phyloP scores from a whole-genome alignment of 768 basidiomycete genomes.

The Leccinum disarticulatum region DNA sequence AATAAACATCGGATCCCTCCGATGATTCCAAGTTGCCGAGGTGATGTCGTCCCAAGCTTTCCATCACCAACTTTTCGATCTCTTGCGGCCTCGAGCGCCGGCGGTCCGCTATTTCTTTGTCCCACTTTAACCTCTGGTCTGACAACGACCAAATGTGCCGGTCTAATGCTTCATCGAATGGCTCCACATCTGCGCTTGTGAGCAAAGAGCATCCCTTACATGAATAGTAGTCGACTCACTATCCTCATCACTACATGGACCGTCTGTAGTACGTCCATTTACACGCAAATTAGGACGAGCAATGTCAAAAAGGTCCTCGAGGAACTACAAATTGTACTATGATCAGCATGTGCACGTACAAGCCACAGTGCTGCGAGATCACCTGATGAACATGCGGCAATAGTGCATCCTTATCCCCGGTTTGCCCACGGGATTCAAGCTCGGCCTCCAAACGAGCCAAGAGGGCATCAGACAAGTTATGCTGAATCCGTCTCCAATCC shows the following conservation, averaged over 20 bases:
- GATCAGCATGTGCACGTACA: conserved; percentile 1
- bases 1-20: conserved; percentile 5
- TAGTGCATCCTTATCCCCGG: conserved; percentile 46
- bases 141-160: conserved; percentile 78
- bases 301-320: conserved; percentile 60
- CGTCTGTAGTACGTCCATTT: conserved; percentile 76
- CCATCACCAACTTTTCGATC: conserved; percentile 43
- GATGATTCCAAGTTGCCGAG: conserved; percentile 28
- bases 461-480: conserved; percentile 50
- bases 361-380: conserved; percentile 1
- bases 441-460: conserved; percentile 46
- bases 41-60: conserved; percentile 39
- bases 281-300: conserved; percentile 73
- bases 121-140: conserved; percentile 72
- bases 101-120: conserved; percentile 66
- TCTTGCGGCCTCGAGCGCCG: conserved; percentile 62
- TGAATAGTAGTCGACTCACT: conserved; percentile 36
- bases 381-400: conserved; percentile 55
- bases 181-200: conserved; percentile 57
- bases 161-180: conserved; percentile 87
- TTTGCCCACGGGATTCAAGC: conserved; percentile 39
- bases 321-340: conserved; percentile 41
- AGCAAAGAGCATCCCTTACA: neutral
- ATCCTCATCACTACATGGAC: conserved; percentile 54
- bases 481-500: conserved; percentile 65